These are phyloP conservation scores for Kuraishia borneana DNA, from an alignment of 805 yeast genomes.

Conservation along the genomic window DNA sequence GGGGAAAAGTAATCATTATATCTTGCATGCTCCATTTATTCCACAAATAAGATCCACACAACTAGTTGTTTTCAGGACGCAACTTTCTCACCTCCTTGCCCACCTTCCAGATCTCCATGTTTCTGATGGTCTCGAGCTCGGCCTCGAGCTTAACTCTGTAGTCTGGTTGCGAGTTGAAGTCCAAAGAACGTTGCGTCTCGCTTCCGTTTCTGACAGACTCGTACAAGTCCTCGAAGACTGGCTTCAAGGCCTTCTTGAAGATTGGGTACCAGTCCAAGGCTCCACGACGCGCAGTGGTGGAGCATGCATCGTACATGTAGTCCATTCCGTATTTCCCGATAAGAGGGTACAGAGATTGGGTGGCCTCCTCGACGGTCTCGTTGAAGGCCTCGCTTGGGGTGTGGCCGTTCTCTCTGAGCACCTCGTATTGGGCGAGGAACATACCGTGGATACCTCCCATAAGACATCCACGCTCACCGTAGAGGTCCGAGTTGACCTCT, in stretches of 20 bases:
- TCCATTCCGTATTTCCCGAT: constrained; percentile 99
- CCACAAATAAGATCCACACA: constrained; percentile 2
- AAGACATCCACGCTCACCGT: constrained; percentile 99
- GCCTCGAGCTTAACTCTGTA: constrained; percentile 93
- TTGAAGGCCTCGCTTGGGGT: constrained; percentile 99
- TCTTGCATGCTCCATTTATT: not conserved
- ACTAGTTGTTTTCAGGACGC: constrained; percentile 96
- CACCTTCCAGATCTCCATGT: constrained; percentile 98
- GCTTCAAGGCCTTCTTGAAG: constrained; percentile 97
- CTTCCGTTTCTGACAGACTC: constrained; percentile 91
- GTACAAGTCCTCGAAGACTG: constrained; percentile 94
- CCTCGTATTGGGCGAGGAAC: constrained; percentile 99
- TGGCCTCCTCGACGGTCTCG: constrained; percentile 99
- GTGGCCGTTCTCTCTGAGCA: constrained; percentile 98
- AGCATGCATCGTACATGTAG: constrained; percentile 99
- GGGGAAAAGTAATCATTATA: too few species aligned
- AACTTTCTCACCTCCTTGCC: constrained; percentile 99
- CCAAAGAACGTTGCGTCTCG: constrained; percentile 97
- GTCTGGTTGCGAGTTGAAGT: constrained; percentile 96
- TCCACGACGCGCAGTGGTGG: constrained; percentile 99
- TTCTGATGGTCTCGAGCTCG: constrained; percentile 89
- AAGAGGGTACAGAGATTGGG: constrained; percentile 98
- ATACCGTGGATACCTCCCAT: constrained; percentile 99
- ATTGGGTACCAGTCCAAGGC: constrained; percentile 99
- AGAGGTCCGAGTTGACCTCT: constrained; percentile 97